Percentiles rank a stretch among this genome's conserved stretches.
These are phyloP conservation scores for Mortierella sp. DNA, from an alignment of 371 early-diverging fungal species.

Conservation along the genomic window DNA sequence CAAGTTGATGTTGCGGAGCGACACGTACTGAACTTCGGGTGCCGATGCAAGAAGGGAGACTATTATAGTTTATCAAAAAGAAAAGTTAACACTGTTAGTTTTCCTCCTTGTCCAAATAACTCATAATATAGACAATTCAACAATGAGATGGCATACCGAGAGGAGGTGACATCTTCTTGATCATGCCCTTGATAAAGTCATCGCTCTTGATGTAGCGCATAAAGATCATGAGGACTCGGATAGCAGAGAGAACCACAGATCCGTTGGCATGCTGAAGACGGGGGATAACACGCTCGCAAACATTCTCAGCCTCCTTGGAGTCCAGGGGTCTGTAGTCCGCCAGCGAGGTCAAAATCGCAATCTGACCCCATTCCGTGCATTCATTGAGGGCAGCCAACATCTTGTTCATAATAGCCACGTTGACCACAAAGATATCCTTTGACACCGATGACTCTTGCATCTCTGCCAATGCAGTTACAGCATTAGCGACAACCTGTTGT, in stretches of 20 bases:
- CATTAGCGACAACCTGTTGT: constrained; percentile 91
- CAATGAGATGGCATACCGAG: constrained; percentile 66
- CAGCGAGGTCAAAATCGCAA: constrained; percentile 59
- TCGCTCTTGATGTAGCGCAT: constrained; percentile 90
- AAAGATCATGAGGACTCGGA: constrained; percentile 91
- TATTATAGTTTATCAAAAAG: constrained; percentile 24
- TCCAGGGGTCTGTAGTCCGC: constrained; percentile 89
- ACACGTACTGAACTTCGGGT: constrained; percentile 97
- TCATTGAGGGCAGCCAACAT: constrained; percentile 95
- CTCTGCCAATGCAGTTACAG: constrained; percentile 94
- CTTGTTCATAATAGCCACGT: constrained; percentile 83
- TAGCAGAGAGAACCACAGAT: constrained; percentile 93
- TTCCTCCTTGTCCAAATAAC: neutral
- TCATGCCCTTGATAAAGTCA: constrained; percentile 76
- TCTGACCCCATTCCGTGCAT: constrained; percentile 76
- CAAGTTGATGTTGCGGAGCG: constrained; percentile 95
- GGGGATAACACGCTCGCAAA: constrained; percentile 94
- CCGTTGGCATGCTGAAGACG: constrained; percentile 97
- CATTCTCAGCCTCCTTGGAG: constrained; percentile 88
- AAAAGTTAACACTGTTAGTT: neutral
- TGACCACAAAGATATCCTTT: constrained; percentile 85
- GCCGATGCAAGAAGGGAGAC: constrained; percentile 91
- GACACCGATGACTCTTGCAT: constrained; percentile 86
- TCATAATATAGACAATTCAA: neutral
- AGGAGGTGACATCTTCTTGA: constrained; percentile 91